phyloP scores from a whole-genome alignment of 805 yeast genomes.

The Teunomyces barrocoloradensis region DNA sequence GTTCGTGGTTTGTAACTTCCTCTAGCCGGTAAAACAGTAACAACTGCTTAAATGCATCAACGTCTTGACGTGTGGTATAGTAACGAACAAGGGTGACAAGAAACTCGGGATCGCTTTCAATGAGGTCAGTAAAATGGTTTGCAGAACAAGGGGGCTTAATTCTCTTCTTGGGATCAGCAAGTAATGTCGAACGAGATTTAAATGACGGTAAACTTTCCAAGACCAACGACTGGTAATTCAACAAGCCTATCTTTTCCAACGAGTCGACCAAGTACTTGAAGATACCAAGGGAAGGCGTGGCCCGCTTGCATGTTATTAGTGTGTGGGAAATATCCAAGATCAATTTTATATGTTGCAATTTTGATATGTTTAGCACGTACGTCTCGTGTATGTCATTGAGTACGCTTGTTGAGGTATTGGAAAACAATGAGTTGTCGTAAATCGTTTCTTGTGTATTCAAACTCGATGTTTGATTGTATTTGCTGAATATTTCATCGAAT shows the following conservation, averaged over 20 bases:
- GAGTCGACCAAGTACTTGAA: constrained; percentile 25
- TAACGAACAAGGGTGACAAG: constrained; percentile 25
- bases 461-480: constrained; percentile 6
- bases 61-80: constrained; percentile 19
- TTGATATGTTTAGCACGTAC: background rate
- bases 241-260: constrained; percentile 20
- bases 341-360: constrained; percentile 5
- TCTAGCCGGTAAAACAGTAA: constrained; percentile 25
- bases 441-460: background rate
- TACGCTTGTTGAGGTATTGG: background rate
- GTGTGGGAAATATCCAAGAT: background rate
- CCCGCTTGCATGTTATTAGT: constrained; percentile 6
- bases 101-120: constrained; percentile 31
- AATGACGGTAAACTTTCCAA: constrained; percentile 24
- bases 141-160: constrained; percentile 13
- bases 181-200: constrained; percentile 17
- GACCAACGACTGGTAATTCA: constrained; percentile 26
- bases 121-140: constrained; percentile 20
- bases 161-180: constrained; percentile 14
- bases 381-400: background rate
- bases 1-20: constrained; percentile 22
- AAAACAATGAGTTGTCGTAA: background rate
- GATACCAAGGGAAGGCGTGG: constrained; percentile 23
- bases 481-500: constrained; percentile 16
- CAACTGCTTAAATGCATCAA: constrained; percentile 19